These are phyloP conservation scores for Eimeria necatrix DNA, from an alignment of 169 alveolate genomes.

Conservation along the genomic window DNA sequence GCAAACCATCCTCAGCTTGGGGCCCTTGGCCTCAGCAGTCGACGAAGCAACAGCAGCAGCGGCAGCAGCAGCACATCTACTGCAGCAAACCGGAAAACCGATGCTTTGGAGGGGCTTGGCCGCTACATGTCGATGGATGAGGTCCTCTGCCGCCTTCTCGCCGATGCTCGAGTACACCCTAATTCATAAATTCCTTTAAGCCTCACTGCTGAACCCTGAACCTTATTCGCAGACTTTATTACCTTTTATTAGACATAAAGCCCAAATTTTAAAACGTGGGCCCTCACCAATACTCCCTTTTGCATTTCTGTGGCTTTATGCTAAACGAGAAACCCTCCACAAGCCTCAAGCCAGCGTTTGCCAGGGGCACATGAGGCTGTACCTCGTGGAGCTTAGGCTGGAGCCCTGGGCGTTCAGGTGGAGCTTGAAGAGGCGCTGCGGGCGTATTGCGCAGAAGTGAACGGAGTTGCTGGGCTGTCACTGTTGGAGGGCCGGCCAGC, in stretches of 20 bases:
- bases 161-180: constrained; percentile 68
- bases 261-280: no score
- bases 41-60: constrained; percentile 46
- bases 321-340: no score
- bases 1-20: constrained; percentile 86
- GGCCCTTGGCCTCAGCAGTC: constrained; percentile 79
- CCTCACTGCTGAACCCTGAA: not conserved
- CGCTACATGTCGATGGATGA: constrained; percentile 78
- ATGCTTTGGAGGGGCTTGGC: constrained; percentile 11
- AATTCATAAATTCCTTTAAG: not conserved
- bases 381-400: no score
- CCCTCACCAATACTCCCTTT: no score
- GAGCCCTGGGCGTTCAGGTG: not conserved
- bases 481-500: constrained; percentile 35
- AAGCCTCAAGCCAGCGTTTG: no score
- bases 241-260: not conserved
- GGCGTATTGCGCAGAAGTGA: constrained; percentile 65
- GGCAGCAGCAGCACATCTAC: constrained; percentile 22
- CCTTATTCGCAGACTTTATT: not conserved
- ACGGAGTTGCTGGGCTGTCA: constrained; percentile 80
- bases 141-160: constrained; percentile 67
- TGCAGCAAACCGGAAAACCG: not conserved
- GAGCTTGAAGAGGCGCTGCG: constrained; percentile 76
- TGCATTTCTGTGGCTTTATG: no score
- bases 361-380: no score